Conservation (phyloP, 257 asterid species). For the Fraxinus excelsior region DNA sequence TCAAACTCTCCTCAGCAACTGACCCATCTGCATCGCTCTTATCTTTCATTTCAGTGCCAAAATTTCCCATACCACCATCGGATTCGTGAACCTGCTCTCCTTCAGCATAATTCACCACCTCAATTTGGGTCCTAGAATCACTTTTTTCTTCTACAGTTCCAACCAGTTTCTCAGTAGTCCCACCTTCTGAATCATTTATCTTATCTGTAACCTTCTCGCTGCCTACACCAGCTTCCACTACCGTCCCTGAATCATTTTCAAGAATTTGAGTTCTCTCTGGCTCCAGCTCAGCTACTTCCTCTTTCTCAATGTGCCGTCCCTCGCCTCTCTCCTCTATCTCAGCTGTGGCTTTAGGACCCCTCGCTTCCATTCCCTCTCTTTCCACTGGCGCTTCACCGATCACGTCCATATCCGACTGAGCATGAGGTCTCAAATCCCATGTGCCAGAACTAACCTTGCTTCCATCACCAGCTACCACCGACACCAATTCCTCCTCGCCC, state of each 20-base stretch:
- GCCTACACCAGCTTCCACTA: conserved; percentile 21
- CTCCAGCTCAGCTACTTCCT: conserved; percentile 22
- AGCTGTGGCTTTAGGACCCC: neutral
- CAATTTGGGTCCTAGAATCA: conserved; percentile 14
- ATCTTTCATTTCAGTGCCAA: conserved; percentile 22
- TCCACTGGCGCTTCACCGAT: neutral
- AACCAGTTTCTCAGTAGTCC: conserved; percentile 23
- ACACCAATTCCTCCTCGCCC: conserved; percentile 24
- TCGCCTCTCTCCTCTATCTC: conserved; percentile 8
- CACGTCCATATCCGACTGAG: neutral
- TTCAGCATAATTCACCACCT: conserved; percentile 33
- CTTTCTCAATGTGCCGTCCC: conserved; percentile 27
- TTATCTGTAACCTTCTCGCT: conserved; percentile 25
- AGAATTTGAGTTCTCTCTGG: conserved; percentile 18
- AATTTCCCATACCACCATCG: conserved; percentile 14
- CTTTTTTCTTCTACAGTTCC: neutral
- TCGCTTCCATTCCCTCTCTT: conserved; percentile 20
- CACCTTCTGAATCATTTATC: conserved; percentile 32
- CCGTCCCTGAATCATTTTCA: conserved; percentile 23
- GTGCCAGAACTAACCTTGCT: neutral
- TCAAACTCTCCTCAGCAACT: conserved; percentile 28
- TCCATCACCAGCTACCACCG: conserved; percentile 16
- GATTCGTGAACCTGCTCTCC: conserved; percentile 34
- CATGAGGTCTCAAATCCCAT: neutral
- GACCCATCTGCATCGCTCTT: conserved; percentile 32